Evolutionary conservation across 2,329 filamentous ascomycete species (phyloP), one percentile per base, ranked within the genome.

Genomic region (Rhynchosporium agropyri): DNA sequence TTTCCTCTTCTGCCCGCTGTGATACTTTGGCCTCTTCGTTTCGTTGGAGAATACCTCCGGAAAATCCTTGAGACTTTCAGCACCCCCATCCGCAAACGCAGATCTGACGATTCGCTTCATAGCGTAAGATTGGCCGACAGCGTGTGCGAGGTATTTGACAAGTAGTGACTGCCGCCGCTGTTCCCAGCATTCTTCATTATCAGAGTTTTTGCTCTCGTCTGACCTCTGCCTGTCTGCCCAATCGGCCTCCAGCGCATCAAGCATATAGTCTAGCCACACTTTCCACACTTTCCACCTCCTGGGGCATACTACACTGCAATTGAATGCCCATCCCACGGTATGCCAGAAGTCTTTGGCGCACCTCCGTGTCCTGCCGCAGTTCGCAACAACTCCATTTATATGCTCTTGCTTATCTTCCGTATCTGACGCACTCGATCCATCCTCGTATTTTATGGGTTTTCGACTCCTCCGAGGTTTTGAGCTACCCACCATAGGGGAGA

Each of bases 311-410:
- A 89, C 83, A 58, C 91, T 93, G 77, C 94, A 98, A 73, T 94
- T 95, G 75, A 98, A 92, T 0, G 91, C 89, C 95, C 95, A 98
- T 3, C 94, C 95, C 0, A 95, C 83, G 0, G 91, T 84, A 48
- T 87, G 84, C 92, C 95, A 99, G 71, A 98, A 96, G 73, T 96
- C 91, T 65, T 90, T 87, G 0, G 89, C 90, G n/a, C 85, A 83
- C 15, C 78, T 79, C 85, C 90, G 97, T 1, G 97, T 67, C 36
- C 89, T 88, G 49, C 86, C 81, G 13, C 83, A 79, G 57, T 84
- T 83, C 1, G 88, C 87, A 62, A 92, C 80, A 9, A 81, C 80
- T 6, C 84, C 81, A 48, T 80, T 79, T 42, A 92, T 77, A 9
- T 78, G 77, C 51, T 84, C 81, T 10, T 78, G 76, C 6, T 79